phyloP scores from a whole-genome alignment of 2,329 filamentous ascomycete genomes.

The Colletotrichum coccodes region DNA sequence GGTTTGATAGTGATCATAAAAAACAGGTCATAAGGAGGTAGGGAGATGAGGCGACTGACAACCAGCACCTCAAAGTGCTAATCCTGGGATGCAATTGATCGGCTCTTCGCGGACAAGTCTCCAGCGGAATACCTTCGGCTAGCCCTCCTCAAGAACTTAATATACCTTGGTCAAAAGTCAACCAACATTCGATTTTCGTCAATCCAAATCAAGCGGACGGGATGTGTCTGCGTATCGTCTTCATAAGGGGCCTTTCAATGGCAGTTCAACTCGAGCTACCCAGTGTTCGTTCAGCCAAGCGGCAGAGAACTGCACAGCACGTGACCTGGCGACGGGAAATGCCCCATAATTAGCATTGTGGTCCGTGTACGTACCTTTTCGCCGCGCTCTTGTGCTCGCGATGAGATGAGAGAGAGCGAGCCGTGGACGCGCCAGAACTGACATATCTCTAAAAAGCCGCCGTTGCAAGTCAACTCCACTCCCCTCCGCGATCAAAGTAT shows the following conservation, averaged over 20 bases:
- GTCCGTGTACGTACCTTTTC: slow-evolving; percentile 17
- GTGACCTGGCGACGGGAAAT: neutral
- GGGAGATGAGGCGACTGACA: neutral
- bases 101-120: neutral
- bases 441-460: slow-evolving; percentile 5
- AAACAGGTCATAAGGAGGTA: neutral
- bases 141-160: neutral
- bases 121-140: slow-evolving; percentile 20
- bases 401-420: slow-evolving; percentile 3
- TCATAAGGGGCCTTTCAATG: too few species aligned
- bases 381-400: slow-evolving; percentile 12
- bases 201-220: too few species aligned
- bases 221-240: too few species aligned
- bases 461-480: neutral
- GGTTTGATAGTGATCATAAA: neutral
- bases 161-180: too few species aligned
- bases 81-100: slow-evolving; percentile 8
- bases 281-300: neutral
- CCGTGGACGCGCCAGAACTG: slow-evolving; percentile 7
- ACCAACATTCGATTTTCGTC: too few species aligned
- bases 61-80: neutral
- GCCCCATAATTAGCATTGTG: neutral
- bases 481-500: neutral
- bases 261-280: too few species aligned
- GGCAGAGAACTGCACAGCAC: neutral